Percentiles rank a stretch among this genome's conserved stretches.
These are phyloP conservation scores for Clavariopsis aquatica DNA, from an alignment of 495 filamentous ascomycete species.

Conservation along the genomic window DNA sequence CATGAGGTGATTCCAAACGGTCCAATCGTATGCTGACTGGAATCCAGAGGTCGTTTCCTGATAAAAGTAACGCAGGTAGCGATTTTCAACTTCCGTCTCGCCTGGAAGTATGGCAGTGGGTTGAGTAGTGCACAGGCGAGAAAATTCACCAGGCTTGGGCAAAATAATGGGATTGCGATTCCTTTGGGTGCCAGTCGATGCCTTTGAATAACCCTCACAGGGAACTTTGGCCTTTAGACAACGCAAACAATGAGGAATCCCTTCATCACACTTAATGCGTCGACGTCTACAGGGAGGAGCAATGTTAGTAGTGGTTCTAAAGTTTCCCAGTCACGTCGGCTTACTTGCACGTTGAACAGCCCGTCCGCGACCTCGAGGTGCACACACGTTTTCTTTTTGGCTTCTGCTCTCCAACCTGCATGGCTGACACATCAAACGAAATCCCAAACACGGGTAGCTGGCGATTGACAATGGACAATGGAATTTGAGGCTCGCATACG, in stretches of 20 bases:
- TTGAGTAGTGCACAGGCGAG: neutral
- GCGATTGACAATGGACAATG: neutral
- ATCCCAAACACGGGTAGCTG: neutral
- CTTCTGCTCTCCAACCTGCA: neutral
- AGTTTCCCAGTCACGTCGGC: neutral
- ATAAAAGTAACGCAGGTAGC: slow-evolving; percentile 15
- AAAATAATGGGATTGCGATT: neutral
- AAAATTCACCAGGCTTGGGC: neutral
- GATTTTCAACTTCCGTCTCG: slow-evolving; percentile 21
- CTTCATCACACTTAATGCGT: slow-evolving; percentile 3
- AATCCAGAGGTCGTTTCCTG: slow-evolving; percentile 21
- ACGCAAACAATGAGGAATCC: neutral
- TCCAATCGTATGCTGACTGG: slow-evolving; percentile 17
- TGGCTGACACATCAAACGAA: neutral
- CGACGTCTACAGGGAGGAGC: neutral
- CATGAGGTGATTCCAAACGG: slow-evolving; percentile 18
- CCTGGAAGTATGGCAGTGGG: slow-evolving; percentile 1
- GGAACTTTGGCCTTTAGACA: neutral
- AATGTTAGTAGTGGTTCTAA: neutral
- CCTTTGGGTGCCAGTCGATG: neutral
- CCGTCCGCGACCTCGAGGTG: neutral
- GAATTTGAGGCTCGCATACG: neutral
- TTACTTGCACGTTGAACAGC: slow-evolving; percentile 9
- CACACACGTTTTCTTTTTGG: neutral
- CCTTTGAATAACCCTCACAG: neutral